Evolutionary conservation across 768 basidiomycete genomes (phyloP).

Genomic region (Mycena sanguinolenta): DNA sequence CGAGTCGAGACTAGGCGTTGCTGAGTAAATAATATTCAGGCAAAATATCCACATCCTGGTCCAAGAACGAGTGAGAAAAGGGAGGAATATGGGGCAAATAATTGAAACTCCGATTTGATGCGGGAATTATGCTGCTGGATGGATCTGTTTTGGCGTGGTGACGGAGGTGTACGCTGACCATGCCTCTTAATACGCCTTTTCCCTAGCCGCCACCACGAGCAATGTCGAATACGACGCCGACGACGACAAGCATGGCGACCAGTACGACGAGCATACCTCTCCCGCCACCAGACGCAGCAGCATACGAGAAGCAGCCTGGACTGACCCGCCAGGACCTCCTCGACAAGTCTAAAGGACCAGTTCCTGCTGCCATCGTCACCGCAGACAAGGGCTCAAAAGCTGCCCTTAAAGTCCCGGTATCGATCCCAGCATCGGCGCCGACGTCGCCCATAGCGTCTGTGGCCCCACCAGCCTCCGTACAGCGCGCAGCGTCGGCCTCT

Average conservation of each 20-base stretch:
- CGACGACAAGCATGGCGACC: no score
- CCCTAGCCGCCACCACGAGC: neutral
- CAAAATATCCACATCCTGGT: no score
- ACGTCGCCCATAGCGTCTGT: no score
- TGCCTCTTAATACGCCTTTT: neutral
- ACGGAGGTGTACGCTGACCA: neutral
- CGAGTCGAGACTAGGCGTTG: no score
- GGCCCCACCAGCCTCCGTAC: neutral
- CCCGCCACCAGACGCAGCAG: slow-evolving; percentile 29
- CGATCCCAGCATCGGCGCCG: no score
- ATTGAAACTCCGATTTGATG: neutral
- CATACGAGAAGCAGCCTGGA: slow-evolving; percentile 35
- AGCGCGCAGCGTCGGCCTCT: slow-evolving; percentile 14
- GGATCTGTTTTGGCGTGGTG: neutral
- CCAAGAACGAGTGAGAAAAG: no score
- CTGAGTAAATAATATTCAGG: no score
- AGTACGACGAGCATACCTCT: slow-evolving; percentile 28
- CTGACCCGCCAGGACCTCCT: slow-evolving; percentile 31
- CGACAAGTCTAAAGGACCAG: neutral
- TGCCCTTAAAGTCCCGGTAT: neutral
- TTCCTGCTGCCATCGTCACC: neutral
- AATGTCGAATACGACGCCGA: neutral
- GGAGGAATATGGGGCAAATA: no score
- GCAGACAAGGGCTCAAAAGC: no score
- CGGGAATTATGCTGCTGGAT: slow-evolving; percentile 21